phyloP scores from a whole-genome alignment of 2,329 filamentous ascomycete genomes.

The Aspergillus calidoustus region DNA sequence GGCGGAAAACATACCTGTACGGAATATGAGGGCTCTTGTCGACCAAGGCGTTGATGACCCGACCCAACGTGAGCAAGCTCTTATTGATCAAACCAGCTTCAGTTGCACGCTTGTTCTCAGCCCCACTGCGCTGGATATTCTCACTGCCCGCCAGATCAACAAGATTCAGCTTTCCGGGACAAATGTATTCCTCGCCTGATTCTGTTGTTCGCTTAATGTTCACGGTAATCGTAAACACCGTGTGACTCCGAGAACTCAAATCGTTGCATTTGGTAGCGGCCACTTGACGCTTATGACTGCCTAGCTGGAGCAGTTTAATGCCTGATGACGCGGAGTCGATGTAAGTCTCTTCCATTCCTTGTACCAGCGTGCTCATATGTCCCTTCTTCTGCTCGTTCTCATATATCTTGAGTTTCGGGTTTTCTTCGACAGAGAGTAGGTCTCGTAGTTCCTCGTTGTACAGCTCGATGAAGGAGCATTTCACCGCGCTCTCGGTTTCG shows the following conservation, averaged over 20 bases:
- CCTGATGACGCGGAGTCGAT: constrained; percentile 84
- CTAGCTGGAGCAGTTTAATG: constrained; percentile 84
- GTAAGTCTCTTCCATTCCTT: constrained; percentile 96
- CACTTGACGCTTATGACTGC: constrained; percentile 94
- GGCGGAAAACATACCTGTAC: constrained; percentile 49
- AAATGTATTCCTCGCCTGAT: constrained; percentile 86
- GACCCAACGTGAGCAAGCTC: constrained; percentile 88
- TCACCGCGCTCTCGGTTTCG: constrained; percentile 83
- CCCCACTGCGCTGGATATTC: constrained; percentile 95
- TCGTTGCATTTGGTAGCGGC: constrained; percentile 99
- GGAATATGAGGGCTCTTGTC: constrained; percentile 90
- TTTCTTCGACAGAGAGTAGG: constrained; percentile 80
- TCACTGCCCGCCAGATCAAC: constrained; percentile 97
- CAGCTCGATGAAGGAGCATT: constrained; percentile 97
- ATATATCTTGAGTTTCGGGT: constrained; percentile 88
- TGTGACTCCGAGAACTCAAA: constrained; percentile 94
- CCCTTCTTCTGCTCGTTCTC: constrained; percentile 80
- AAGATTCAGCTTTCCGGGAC: constrained; percentile 90
- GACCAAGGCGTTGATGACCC: constrained; percentile 96
- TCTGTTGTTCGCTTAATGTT: constrained; percentile 82
- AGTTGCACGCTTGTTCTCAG: constrained; percentile 94
- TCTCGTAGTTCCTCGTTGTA: constrained; percentile 98
- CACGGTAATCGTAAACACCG: constrained; percentile 93
- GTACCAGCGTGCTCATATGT: constrained; percentile 83
- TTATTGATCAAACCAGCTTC: constrained; percentile 99